Evolutionary conservation across 2,329 filamentous ascomycete species (phyloP).

Genomic region (Coccinonectria pachysandricola): DNA sequence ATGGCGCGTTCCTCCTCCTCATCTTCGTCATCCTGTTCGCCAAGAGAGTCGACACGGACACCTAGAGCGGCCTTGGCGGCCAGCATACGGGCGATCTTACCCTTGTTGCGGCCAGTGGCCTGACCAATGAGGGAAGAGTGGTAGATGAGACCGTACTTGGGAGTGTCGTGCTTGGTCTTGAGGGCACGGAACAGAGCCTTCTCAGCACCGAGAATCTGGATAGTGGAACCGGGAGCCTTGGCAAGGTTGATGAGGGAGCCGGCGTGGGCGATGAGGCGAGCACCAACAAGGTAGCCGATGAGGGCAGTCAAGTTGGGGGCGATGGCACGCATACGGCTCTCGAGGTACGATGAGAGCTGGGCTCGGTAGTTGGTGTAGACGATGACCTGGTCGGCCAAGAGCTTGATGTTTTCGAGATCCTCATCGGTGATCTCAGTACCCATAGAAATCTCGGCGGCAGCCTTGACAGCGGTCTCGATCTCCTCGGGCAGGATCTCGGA

Average conservation of each 20-base stretch:
- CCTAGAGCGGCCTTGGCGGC: slow-evolving; percentile 89
- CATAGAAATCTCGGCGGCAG: slow-evolving; percentile 94
- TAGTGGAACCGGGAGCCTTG: slow-evolving; percentile 88
- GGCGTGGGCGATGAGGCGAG: slow-evolving; percentile 86
- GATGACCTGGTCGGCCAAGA: slow-evolving; percentile 87
- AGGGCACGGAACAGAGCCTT: slow-evolving; percentile 97
- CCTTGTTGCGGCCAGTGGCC: slow-evolving; percentile 97
- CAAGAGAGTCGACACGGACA: slow-evolving; percentile 77
- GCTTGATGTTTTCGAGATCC: slow-evolving; percentile 86
- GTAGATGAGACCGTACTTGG: slow-evolving; percentile 95
- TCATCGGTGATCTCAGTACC: slow-evolving; percentile 91
- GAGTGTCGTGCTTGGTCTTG: slow-evolving; percentile 98
- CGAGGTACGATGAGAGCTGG: slow-evolving; percentile 80
- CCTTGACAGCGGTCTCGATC: slow-evolving; percentile 83
- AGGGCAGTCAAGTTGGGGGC: slow-evolving; percentile 91
- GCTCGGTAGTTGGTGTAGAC: slow-evolving; percentile 82
- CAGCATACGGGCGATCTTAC: slow-evolving; percentile 95
- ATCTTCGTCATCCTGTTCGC: slow-evolving; percentile 48
- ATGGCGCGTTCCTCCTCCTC: slow-evolving; percentile 85
- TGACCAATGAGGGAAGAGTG: slow-evolving; percentile 91
- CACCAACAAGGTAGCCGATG: slow-evolving; percentile 87
- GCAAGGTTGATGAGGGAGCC: slow-evolving; percentile 91
- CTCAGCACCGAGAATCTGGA: slow-evolving; percentile 96
- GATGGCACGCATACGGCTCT: slow-evolving; percentile 90
- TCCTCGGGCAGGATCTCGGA: slow-evolving; percentile 91